Evolutionary conservation across 2,329 filamentous ascomycete genomes (phyloP).

Genomic region (Aurifilum marmelostoma): DNA sequence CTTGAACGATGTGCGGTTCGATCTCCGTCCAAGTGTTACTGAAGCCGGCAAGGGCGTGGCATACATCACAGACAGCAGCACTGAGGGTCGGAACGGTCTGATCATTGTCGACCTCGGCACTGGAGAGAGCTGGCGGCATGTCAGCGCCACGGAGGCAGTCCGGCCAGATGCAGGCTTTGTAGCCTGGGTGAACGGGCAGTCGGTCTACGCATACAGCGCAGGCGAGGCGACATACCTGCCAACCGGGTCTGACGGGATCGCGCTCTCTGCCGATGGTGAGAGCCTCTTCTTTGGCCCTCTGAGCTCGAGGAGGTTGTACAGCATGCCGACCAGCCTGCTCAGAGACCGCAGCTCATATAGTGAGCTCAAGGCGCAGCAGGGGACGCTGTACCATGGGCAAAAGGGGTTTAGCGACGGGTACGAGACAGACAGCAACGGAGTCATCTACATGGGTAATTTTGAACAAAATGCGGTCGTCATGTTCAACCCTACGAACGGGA

Average conservation of each 20-base stretch:
- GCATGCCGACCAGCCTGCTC: conserved; percentile 43
- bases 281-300: conserved; percentile 51
- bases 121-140: conserved; percentile 53
- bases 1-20: conserved; percentile 58
- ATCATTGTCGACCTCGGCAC: conserved; percentile 53
- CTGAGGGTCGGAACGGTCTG: conserved; percentile 53
- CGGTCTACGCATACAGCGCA: conserved; percentile 46
- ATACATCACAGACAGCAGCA: conserved; percentile 56
- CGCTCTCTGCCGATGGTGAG: conserved; percentile 50
- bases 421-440: conserved; percentile 53
- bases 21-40: conserved; percentile 47
- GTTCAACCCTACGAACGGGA: conserved; percentile 46
- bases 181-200: conserved; percentile 51
- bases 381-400: conserved; percentile 47
- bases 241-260: conserved; percentile 55
- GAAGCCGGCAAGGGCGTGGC: conserved; percentile 49
- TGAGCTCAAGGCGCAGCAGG: conserved; percentile 48
- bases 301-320: conserved; percentile 47
- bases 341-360: conserved; percentile 41
- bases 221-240: conserved; percentile 42
- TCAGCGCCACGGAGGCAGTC: conserved; percentile 46
- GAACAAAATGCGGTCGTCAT: conserved; percentile 52
- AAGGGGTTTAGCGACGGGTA: conserved; percentile 56
- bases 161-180: conserved; percentile 49
- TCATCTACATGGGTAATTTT: conserved; percentile 53